These are phyloP conservation scores for Porodaedalea pini DNA, from an alignment of 1,284 basidiomycete species.

Conservation along the genomic window DNA sequence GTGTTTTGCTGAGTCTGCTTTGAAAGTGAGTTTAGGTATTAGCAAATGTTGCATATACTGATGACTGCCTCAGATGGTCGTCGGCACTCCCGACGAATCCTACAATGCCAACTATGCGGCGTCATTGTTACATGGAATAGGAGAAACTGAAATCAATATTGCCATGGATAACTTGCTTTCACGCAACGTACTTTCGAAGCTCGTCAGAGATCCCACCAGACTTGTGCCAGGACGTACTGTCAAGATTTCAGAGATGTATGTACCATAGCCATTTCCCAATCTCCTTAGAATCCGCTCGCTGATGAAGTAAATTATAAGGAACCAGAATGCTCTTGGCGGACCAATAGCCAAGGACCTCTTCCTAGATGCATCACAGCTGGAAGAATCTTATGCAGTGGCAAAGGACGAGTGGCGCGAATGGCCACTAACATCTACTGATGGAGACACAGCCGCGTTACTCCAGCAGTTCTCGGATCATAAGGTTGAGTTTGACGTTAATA, in stretches of 20 bases:
- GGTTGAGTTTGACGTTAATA: conserved; percentile 68
- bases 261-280: conserved; percentile 25
- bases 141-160: conserved; percentile 47
- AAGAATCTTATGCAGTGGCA: conserved; percentile 48
- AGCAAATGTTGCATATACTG: background rate
- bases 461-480: conserved; percentile 71
- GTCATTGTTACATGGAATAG: conserved; percentile 50
- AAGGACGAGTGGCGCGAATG: conserved; percentile 61
- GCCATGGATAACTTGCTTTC: conserved; percentile 57
- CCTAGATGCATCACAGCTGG: conserved; percentile 63
- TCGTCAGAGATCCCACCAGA: conserved; percentile 58
- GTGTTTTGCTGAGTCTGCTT: conserved; percentile 56
- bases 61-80: conserved; percentile 56
- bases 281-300: background rate
- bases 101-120: conserved; percentile 62
- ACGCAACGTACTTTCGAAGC: conserved; percentile 62
- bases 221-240: conserved; percentile 63
- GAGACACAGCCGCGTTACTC: conserved; percentile 67
- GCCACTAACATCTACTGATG: conserved; percentile 68
- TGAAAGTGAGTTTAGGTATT: conserved; percentile 54
- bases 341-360: conserved; percentile 58
- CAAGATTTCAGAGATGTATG: conserved; percentile 67
- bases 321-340: conserved; percentile 68
- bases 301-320: conserved; percentile 38
- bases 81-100: conserved; percentile 63